Evolutionary conservation across 2,329 filamentous ascomycete genomes (phyloP).

Genomic region (Camptophora hylomeconis): DNA sequence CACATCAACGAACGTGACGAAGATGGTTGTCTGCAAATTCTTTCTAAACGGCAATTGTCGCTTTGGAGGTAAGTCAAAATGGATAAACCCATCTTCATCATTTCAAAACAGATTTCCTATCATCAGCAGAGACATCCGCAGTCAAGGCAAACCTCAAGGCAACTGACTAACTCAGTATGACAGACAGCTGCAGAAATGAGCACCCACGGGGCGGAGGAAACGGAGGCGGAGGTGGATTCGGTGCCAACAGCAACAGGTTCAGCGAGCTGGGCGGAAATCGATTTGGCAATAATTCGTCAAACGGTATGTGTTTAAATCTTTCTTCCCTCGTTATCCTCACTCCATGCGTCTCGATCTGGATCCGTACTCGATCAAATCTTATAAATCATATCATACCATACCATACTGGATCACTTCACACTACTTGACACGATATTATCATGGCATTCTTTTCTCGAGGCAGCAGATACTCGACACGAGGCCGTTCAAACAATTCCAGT

Average conservation of each 20-base stretch:
- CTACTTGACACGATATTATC: too few species aligned
- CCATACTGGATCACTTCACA: too few species aligned
- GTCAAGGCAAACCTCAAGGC: background rate
- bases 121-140: background rate
- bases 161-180: constrained; percentile 1
- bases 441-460: too few species aligned
- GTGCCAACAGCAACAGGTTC: constrained; percentile 6
- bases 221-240: constrained; percentile 1
- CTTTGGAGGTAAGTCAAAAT: constrained; percentile 41
- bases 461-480: too few species aligned
- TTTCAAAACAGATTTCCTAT: constrained; percentile 10
- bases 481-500: too few species aligned
- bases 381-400: too few species aligned
- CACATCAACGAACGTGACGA: constrained; percentile 5
- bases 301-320: too few species aligned
- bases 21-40: constrained; percentile 46
- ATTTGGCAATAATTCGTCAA: constrained; percentile 8
- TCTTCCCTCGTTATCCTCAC: too few species aligned
- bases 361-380: too few species aligned
- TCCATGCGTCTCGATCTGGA: too few species aligned
- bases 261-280: constrained; percentile 11
- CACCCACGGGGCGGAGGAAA: constrained; percentile 34
- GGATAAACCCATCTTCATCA: constrained; percentile 3
- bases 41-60: constrained; percentile 53
- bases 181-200: constrained; percentile 44